Base-by-base conservation (phyloP, 306 rosid species). In the Phaseolus lunatus region DNA sequence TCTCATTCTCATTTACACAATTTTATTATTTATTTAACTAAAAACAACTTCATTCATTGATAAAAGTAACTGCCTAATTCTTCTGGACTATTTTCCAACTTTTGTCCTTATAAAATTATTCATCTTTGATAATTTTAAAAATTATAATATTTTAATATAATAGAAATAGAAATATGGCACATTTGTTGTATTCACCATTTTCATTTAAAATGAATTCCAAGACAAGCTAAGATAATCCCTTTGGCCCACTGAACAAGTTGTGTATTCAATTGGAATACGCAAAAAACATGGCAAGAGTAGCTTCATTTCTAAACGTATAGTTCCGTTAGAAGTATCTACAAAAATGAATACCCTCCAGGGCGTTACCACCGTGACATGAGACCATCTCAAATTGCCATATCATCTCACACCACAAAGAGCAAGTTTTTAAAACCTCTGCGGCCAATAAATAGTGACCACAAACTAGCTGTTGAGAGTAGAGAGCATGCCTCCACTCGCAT, bases 401-500 rank as follows among this genome's bases (percentile, higher is more conserved):
- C 56, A n/a, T 75, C 70, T 24, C 78, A 50, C 47, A 35, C 23
- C 31, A 39, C 68, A 79, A 48, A 62, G 37, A 43, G 15, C 24
- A 43, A 29, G 4, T 2, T 24, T 35, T 66, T 20, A 9, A 16
- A 67, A 76, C 14, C 16, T 27, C 23, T 63, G 41, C 7, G 15
- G 56, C 33, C 74, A 37, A 61, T 33, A 35, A 31, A 22, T n/a
- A 64, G 65, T 72, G 58, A 44, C 16, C 11, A 41, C 57, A 49
- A 62, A 64, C 82, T 77, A 96, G 41, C 93, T 87, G 80, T 87
- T 89, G 5, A 96, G 97, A 33, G 97, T 87, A 54, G 99, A 91
- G 31, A 96, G 99, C 92, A 95, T 78, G 78, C 92, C 89, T 23
- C 96, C 99, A 31, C 86, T 77, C 0, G 91, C 87, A 23, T 89